Percentiles rank a stretch among this genome's conserved stretches.
Evolutionary conservation across 805 yeast species (phyloP).

Genomic region (Saturnispora halmiae): DNA sequence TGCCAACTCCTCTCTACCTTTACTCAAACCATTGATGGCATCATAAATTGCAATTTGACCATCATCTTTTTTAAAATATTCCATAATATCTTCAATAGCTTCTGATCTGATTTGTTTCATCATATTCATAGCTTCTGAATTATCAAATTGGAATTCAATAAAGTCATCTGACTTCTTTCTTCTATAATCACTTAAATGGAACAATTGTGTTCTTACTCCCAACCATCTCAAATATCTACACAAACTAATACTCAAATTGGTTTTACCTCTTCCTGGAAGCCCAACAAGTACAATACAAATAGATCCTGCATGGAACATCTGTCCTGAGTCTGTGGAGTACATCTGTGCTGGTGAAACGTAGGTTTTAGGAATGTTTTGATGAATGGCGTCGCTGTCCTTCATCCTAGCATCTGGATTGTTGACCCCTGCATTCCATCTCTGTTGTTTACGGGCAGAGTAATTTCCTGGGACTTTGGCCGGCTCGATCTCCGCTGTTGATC

Average conservation of each 20-base stretch:
- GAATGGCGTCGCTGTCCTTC: conserved; percentile 49
- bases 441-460: conserved; percentile 46
- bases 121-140: conserved; percentile 41
- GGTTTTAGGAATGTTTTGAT: conserved; percentile 47
- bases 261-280: conserved; percentile 92
- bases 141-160: conserved; percentile 49
- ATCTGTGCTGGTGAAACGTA: conserved; percentile 86
- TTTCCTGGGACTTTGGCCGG: conserved; percentile 41
- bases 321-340: conserved; percentile 86
- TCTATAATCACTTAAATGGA: conserved; percentile 88
- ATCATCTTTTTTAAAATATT: conserved; percentile 61
- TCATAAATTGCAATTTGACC: conserved; percentile 97
- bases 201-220: conserved; percentile 86
- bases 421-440: conserved; percentile 36
- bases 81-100: conserved; percentile 60
- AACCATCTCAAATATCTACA: conserved; percentile 93
- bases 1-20: conserved; percentile 53
- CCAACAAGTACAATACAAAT: conserved; percentile 85
- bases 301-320: conserved; percentile 91
- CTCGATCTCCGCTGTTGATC: conserved; percentile 28
- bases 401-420: conserved; percentile 10
- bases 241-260: conserved; percentile 82
- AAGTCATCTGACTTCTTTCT: conserved; percentile 34
- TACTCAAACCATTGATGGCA: conserved; percentile 78
- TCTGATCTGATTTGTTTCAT: conserved; percentile 52